Conservation (phyloP, 257 asterid genomes). For the Buddleja alternifolia region DNA sequence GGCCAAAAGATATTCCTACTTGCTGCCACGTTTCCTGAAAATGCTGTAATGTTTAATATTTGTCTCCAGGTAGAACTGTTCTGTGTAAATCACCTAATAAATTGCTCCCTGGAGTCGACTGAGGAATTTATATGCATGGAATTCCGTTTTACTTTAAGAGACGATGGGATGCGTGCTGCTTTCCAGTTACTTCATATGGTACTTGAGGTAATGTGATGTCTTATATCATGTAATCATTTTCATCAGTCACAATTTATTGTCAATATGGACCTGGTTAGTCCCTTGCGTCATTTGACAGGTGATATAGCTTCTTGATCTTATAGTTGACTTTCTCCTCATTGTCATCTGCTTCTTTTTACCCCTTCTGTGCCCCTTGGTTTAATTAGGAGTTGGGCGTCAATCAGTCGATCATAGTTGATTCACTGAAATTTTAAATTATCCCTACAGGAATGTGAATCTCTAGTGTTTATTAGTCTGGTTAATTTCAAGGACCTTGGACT, state of each 20-base stretch:
- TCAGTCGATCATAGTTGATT: slow-evolving; percentile 10
- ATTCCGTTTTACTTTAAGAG: slow-evolving; percentile 94
- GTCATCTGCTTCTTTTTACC: background rate
- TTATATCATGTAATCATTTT: background rate
- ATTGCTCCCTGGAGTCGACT: slow-evolving; percentile 98
- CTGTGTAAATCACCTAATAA: slow-evolving; percentile 95
- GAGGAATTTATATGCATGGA: slow-evolving; percentile 99
- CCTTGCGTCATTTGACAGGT: slow-evolving; percentile 21
- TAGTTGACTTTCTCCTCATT: background rate
- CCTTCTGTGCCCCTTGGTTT: background rate
- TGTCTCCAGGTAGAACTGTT: slow-evolving; percentile 89
- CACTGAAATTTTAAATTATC: slow-evolving; percentile 1
- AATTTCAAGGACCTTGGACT: slow-evolving; percentile 15
- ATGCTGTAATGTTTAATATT: slow-evolving; percentile 25
- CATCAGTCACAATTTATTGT: slow-evolving; percentile 21
- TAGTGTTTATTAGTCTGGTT: slow-evolving; percentile 11
- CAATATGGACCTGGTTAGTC: slow-evolving; percentile 4
- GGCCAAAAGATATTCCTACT: slow-evolving; percentile 1
- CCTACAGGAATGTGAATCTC: background rate
- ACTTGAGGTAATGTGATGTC: slow-evolving; percentile 71
- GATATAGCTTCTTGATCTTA: slow-evolving; percentile 2
- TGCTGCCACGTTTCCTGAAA: slow-evolving; percentile 21
- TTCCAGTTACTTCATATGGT: slow-evolving; percentile 99
- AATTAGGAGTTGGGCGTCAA: slow-evolving; percentile 6
- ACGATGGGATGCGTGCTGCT: slow-evolving; percentile 97